Evolutionary conservation across 2,329 filamentous ascomycete species (phyloP).

Genomic region (Xylaria sp.): DNA sequence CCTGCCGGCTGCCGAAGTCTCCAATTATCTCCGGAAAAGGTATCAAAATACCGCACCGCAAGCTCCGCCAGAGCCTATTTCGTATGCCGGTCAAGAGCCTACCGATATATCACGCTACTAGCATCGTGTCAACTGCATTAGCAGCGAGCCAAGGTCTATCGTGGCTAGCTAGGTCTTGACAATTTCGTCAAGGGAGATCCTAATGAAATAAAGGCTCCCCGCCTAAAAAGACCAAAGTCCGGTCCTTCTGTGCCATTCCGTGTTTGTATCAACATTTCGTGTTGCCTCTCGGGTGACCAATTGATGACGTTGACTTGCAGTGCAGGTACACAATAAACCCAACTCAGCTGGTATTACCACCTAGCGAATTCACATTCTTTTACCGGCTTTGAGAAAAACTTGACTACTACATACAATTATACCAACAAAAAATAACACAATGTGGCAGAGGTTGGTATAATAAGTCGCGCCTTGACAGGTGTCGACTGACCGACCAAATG

Average conservation of each 20-base stretch:
- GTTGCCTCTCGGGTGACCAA: neutral
- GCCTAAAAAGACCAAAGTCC: neutral
- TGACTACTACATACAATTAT: too few relatives aligned
- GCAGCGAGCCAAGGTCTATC: constrained; percentile 5
- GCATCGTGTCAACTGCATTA: neutral
- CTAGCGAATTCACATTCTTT: too few relatives aligned
- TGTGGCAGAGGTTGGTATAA: too few relatives aligned
- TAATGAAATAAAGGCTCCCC: neutral
- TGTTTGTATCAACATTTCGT: neutral
- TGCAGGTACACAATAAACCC: neutral
- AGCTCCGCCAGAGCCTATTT: neutral
- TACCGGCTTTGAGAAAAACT: too few relatives aligned
- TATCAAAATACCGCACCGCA: neutral
- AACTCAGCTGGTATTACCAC: too few relatives aligned
- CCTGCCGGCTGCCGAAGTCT: constrained; percentile 14
- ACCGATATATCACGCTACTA: neutral
- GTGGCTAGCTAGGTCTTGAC: neutral
- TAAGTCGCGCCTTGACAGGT: neutral
- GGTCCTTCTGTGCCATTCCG: neutral
- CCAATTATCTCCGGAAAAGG: neutral
- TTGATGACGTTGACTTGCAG: neutral
- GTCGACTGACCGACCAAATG: neutral
- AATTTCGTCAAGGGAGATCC: neutral
- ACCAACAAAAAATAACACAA: too few relatives aligned
- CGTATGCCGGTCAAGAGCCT: neutral